These are phyloP conservation scores for Naegleria fowleri DNA, from an alignment of 208 protist species.

Conservation along the genomic window DNA sequence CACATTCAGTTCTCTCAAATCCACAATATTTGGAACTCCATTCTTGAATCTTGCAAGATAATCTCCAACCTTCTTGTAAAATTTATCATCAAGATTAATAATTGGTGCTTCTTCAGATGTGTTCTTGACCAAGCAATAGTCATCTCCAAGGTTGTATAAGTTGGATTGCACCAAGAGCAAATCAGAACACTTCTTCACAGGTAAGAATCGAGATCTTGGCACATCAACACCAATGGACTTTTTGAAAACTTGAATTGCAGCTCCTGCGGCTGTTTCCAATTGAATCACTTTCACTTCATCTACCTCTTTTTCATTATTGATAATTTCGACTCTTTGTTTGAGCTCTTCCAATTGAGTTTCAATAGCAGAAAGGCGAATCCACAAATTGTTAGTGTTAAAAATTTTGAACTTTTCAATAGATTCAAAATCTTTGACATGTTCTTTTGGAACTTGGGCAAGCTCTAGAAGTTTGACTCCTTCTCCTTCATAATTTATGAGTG, in stretches of 20 bases:
- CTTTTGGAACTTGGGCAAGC: constrained; percentile 67
- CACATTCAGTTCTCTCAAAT: not conserved
- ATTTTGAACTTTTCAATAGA: constrained; percentile 90
- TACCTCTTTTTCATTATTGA: constrained; percentile 63
- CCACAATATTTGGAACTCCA: not conserved
- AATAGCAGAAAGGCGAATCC: constrained; percentile 83
- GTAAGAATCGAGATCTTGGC: constrained; percentile 89
- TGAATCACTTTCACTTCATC: constrained; percentile 58
- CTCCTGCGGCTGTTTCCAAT: constrained; percentile 60
- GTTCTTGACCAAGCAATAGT: constrained; percentile 39
- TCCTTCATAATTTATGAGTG: constrained; percentile 61
- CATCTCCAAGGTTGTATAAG: constrained; percentile 73
- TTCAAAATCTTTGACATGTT: constrained; percentile 77
- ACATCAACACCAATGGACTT: constrained; percentile 76
- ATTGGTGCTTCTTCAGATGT: not conserved
- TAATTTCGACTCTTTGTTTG: constrained; percentile 60
- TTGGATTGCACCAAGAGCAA: constrained; percentile 91
- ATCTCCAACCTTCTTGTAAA: not conserved
- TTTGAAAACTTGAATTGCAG: constrained; percentile 91
- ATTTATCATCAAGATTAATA: constrained; percentile 17
- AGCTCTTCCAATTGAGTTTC: constrained; percentile 45
- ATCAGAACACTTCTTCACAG: constrained; percentile 94
- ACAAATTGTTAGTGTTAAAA: constrained; percentile 99
- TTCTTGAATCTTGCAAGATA: not conserved
- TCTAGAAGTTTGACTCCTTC: constrained; percentile 60